These are phyloP conservation scores for Mucor circinelloides DNA, from an alignment of 371 early-diverging fungal species.

Conservation along the genomic window DNA sequence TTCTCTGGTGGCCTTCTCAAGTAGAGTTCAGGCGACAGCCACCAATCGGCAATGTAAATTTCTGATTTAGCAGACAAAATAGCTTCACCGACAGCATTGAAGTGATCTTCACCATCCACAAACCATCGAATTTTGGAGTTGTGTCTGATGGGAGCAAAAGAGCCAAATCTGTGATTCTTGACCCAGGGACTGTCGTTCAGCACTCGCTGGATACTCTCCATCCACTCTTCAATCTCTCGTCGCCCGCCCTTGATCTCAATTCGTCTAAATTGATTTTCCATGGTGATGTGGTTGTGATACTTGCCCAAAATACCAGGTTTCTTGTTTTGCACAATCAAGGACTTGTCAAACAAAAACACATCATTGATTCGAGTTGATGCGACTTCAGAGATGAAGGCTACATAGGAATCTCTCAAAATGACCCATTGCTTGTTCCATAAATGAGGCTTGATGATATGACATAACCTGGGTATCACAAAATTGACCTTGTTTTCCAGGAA, in stretches of 20 bases:
- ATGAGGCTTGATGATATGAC: conserved; percentile 34
- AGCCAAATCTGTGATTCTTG: conserved; percentile 69
- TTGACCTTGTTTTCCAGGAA: conserved; percentile 64
- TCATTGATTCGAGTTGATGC: conserved; percentile 55
- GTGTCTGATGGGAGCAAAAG: conserved; percentile 81
- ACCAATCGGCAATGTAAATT: conserved; percentile 75
- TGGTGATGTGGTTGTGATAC: conserved; percentile 54
- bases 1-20: conserved; percentile 75
- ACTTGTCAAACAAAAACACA: conserved; percentile 44
- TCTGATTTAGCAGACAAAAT: conserved; percentile 75
- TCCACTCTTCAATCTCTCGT: conserved; percentile 68
- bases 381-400: conserved; percentile 58
- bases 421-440: conserved; percentile 76
- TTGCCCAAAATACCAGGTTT: conserved; percentile 37
- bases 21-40: conserved; percentile 61
- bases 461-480: conserved; percentile 45
- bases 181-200: conserved; percentile 71
- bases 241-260: conserved; percentile 73
- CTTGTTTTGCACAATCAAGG: conserved; percentile 24
- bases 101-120: conserved; percentile 88
- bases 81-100: conserved; percentile 78
- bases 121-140: conserved; percentile 72
- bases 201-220: conserved; percentile 59
- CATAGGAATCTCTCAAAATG: conserved; percentile 51
- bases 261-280: conserved; percentile 61